Evolutionary conservation across 1,139 yeast species (phyloP).

Genomic region (Kodamaea sp.): DNA sequence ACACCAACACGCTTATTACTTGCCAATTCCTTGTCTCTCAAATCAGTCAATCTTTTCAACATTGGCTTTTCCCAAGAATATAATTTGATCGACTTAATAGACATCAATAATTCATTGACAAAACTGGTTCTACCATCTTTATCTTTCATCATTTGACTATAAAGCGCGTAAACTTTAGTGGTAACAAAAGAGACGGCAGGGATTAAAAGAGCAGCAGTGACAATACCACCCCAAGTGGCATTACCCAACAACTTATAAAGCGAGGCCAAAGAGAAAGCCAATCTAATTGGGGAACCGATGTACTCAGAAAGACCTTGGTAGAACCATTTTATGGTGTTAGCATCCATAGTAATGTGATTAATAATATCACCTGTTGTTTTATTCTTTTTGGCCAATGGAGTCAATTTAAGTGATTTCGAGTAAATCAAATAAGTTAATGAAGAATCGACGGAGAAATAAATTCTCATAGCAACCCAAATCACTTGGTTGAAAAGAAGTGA

Average conservation of each 20-base stretch:
- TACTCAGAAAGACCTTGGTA: conserved; percentile 19
- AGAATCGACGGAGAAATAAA: conserved; percentile 16
- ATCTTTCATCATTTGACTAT: conserved; percentile 19
- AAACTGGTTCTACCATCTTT: conserved; percentile 27
- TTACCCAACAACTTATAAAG: conserved; percentile 23
- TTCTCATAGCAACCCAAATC: conserved; percentile 15
- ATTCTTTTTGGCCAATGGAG: conserved; percentile 25
- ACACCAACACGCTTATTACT: conserved; percentile 18
- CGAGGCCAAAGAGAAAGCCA: conserved; percentile 19
- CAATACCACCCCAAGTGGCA: conserved; percentile 26
- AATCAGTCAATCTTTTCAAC: conserved; percentile 17
- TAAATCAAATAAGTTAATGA: conserved; percentile 23
- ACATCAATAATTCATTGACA: conserved; percentile 25
- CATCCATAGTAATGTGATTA: conserved; percentile 26
- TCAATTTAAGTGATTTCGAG: conserved; percentile 24
- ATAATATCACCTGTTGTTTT: conserved; percentile 30
- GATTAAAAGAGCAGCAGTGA: conserved; percentile 19
- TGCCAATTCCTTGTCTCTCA: conserved; percentile 21
- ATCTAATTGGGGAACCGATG: conserved; percentile 20
- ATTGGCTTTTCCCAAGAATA: conserved; percentile 23
- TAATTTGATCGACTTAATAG: conserved; percentile 25
- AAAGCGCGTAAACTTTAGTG: conserved; percentile 17
- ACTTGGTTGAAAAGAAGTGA: conserved; percentile 21
- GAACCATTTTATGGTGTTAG: conserved; percentile 17
- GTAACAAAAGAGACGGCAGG: conserved; percentile 20